A percentile compares a stretch with the other conserved stretches of the same genome.
Conservation (phyloP, 306 rosid genomes). For the Trifolium repens region DNA sequence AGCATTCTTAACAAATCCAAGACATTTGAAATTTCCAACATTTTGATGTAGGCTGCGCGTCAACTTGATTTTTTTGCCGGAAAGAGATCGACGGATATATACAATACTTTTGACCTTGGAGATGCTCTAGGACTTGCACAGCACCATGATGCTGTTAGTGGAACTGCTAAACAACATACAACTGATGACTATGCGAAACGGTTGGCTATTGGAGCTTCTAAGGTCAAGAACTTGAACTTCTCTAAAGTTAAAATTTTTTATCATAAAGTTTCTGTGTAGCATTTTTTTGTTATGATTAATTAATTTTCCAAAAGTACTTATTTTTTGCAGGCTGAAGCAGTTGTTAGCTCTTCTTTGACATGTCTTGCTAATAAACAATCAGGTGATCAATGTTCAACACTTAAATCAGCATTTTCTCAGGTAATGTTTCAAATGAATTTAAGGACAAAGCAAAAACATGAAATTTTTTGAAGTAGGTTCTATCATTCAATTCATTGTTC, state of each 20-base stretch:
- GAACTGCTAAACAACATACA: slow-evolving; percentile 88
- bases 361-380: slow-evolving; percentile 60
- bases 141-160: slow-evolving; percentile 87
- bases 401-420: slow-evolving; percentile 59
- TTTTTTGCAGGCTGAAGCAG: slow-evolving; percentile 69
- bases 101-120: slow-evolving; percentile 58
- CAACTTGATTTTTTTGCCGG: slow-evolving; percentile 75
- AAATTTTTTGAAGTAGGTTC: slow-evolving; percentile 28
- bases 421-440: slow-evolving; percentile 43
- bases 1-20: slow-evolving; percentile 23
- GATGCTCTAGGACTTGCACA: slow-evolving; percentile 87
- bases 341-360: slow-evolving; percentile 71
- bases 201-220: slow-evolving; percentile 69
- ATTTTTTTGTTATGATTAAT: slow-evolving; percentile 1
- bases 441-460: background rate
- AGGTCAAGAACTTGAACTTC: slow-evolving; percentile 52
- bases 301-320: slow-evolving; percentile 13
- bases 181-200: slow-evolving; percentile 88
- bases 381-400: slow-evolving; percentile 45
- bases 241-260: background rate
- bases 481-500: slow-evolving; percentile 1
- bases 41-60: slow-evolving; percentile 65
- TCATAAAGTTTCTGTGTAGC: too few species aligned
- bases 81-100: slow-evolving; percentile 44
- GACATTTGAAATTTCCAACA: slow-evolving; percentile 9